phyloP scores from a whole-genome alignment of 2,329 filamentous ascomycete genomes.

The Aureobasidium sp. region DNA sequence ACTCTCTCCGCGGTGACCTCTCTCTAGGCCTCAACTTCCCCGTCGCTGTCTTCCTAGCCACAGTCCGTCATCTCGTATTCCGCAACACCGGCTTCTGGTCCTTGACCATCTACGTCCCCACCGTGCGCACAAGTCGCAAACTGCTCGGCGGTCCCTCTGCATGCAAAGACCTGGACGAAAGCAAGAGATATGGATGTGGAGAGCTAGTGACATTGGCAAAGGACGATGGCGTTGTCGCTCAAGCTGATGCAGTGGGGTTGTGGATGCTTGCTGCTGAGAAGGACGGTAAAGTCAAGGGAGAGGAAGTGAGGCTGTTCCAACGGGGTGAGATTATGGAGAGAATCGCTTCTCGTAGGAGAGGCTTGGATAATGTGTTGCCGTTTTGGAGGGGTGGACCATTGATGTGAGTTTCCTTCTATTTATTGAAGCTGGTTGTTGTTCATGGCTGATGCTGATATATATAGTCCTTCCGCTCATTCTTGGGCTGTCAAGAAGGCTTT shows the following conservation, averaged over 20 bases:
- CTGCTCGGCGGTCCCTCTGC: conserved; percentile 20
- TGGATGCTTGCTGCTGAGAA: conserved; percentile 27
- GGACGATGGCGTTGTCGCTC: conserved; percentile 14
- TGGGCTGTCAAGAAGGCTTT: conserved; percentile 26
- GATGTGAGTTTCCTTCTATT: conserved; percentile 14
- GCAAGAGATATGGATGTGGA: conserved; percentile 20
- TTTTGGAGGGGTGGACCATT: conserved; percentile 29
- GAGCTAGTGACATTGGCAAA: conserved; percentile 22
- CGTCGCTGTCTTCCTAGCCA: conserved; percentile 25
- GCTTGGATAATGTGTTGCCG: conserved; percentile 26
- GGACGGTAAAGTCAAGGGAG: conserved; percentile 22
- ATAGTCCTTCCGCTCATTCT: conserved; percentile 22
- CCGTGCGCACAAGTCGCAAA: conserved; percentile 20
- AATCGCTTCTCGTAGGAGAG: conserved; percentile 23
- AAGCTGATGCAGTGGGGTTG: conserved; percentile 24
- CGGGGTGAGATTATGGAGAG: conserved; percentile 22
- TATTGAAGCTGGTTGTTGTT: background rate
- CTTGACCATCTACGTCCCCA: conserved; percentile 27
- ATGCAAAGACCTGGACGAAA: conserved; percentile 22
- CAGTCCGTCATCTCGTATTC: conserved; percentile 26
- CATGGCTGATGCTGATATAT: conserved; percentile 2
- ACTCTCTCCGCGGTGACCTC: conserved; percentile 28
- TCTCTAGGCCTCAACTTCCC: conserved; percentile 30
- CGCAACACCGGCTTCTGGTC: conserved; percentile 24
- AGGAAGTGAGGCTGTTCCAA: conserved; percentile 26